Evolutionary conservation across 148 eudicot species (phyloP), one percentile per base, ranked within the genome.

Genomic region (Polygonum aviculare): DNA sequence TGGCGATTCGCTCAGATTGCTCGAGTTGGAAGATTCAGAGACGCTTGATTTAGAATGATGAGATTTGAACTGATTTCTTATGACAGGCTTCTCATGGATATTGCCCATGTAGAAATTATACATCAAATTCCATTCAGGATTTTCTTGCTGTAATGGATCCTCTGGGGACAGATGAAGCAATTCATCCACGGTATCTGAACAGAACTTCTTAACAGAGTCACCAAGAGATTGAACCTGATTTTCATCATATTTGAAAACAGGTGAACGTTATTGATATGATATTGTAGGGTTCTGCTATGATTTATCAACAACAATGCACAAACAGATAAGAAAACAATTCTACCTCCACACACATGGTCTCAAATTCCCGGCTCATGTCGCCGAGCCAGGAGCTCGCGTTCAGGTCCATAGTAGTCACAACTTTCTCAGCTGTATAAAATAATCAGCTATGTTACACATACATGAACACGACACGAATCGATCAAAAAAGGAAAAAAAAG

Each of bases 311-410:
- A 2, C 5, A 2, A 7, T 57, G 12, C 19, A 57, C 63, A 3
- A 14, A 26, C 14, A 15, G 3, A 15, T 18, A 51, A 74, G 39
- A 35, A 31, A 18, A 8, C 72, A 86, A 86, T 78, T 93, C 98
- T 49, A 84, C 90, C 82, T 93, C 98, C 85, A 87, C 78, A 75
- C 92, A 87, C 88, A 88, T 83, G 39, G 91, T 84, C 80, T 92
- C 97, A 73, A 92, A 86, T 77, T 80, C 83, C 50, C 86, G 81
- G 72, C 82, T 87, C 78, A 92, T 72, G 75, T 84, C 78, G 62
- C 84, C 93, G 71, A 84, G 85, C 97, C 94, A 90, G 16, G 89
- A 69, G 70, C 83, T 77, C 39, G 88, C 84, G 69, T 85, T 82
- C 60, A 78, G 71, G 79, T 86, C 93, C 95, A 90, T 87, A 55